Conservation (phyloP, 305 asterid genomes). For the Rubia tinctorum region DNA sequence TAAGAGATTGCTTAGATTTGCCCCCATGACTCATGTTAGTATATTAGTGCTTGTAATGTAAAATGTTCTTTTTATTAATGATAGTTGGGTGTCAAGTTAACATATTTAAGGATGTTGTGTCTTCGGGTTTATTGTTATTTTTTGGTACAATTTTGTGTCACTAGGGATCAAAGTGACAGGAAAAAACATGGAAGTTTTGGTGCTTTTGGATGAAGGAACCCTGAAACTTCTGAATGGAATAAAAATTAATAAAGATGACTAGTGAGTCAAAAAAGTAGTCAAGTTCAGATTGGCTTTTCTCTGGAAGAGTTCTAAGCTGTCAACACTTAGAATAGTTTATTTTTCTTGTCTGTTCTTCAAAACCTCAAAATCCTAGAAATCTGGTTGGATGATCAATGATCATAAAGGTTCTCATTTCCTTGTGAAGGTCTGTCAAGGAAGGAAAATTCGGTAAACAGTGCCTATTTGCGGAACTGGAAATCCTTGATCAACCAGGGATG, state of each 20-base stretch:
- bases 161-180: no score
- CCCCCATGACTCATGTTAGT: no score
- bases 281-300: neutral
- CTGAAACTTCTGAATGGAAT: neutral
- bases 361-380: neutral
- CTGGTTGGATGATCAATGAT: neutral
- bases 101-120: no score
- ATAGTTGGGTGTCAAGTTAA: no score
- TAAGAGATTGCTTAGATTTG: neutral
- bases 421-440: no score
- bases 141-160: no score
- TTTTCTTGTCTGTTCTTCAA: neutral
- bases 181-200: no score
- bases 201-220: neutral
- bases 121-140: no score
- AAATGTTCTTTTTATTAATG: no score
- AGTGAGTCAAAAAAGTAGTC: neutral
- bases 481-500: neutral
- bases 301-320: neutral
- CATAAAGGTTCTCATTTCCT: neutral
- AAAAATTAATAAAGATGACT: neutral
- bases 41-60: no score
- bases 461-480: neutral
- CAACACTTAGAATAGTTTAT: neutral
- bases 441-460: neutral